Evolutionary conservation across 148 eudicot species (phyloP).

Genomic region (Gaultheria prostrata): DNA sequence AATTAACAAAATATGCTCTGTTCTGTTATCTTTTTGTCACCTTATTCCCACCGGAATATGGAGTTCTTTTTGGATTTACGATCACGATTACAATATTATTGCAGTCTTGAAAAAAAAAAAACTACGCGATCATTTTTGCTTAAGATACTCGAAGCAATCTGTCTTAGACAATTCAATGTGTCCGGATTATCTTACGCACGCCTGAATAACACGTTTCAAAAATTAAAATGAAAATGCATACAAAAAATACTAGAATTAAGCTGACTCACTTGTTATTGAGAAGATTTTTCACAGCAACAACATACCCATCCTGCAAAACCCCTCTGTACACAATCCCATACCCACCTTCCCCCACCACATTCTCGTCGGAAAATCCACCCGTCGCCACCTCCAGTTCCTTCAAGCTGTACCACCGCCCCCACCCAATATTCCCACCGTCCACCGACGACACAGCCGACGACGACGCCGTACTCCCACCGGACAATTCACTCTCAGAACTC

Average conservation of each 20-base stretch:
- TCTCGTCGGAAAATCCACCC: slow-evolving; percentile 53
- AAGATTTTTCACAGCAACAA: slow-evolving; percentile 82
- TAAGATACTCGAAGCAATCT: too few relatives aligned
- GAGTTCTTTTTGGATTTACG: too few relatives aligned
- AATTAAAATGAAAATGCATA: background rate
- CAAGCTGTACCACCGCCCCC: slow-evolving; percentile 87
- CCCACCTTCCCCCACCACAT: slow-evolving; percentile 90
- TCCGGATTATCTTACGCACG: background rate
- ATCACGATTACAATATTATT: too few relatives aligned
- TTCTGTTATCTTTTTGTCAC: background rate
- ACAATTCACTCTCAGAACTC: slow-evolving; percentile 39
- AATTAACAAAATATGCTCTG: background rate
- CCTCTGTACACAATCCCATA: slow-evolving; percentile 84
- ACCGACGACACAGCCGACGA: slow-evolving; percentile 37
- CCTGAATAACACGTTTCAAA: too few relatives aligned
- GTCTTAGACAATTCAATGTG: background rate
- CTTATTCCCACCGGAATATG: background rate
- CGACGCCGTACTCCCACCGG: slow-evolving; percentile 44
- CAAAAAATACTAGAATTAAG: background rate
- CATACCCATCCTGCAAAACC: slow-evolving; percentile 70
- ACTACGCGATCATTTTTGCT: too few relatives aligned
- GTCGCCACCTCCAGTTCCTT: slow-evolving; percentile 79
- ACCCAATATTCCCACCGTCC: slow-evolving; percentile 54
- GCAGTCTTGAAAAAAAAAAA: too few relatives aligned
- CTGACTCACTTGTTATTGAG: slow-evolving; percentile 75